Evolutionary conservation across 2,329 filamentous ascomycete species (phyloP).

Genomic region (Gremmenia infestans): DNA sequence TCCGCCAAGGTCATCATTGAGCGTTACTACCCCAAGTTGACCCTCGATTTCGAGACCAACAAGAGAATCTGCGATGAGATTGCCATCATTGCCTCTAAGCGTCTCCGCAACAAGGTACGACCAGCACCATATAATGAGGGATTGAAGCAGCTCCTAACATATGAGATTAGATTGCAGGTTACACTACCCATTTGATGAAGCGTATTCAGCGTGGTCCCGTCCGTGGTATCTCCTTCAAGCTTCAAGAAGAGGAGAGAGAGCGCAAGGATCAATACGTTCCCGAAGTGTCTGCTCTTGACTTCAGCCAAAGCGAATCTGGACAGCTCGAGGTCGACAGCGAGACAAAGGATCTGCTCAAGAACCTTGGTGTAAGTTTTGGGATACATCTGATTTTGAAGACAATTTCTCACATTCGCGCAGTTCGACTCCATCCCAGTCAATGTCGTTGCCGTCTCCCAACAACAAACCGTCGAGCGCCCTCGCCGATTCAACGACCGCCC

Average conservation of each 20-base stretch:
- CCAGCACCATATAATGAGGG: not conserved
- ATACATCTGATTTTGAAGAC: not conserved
- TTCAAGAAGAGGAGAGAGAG: conserved; percentile 99
- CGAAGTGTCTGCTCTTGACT: conserved; percentile 97
- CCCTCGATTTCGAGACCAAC: conserved; percentile 99
- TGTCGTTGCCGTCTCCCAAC: conserved; percentile 84
- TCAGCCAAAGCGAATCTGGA: conserved; percentile 90
- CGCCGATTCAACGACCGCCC: conserved; percentile 70
- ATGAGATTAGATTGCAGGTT: conserved; percentile 75
- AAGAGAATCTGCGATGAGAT: conserved; percentile 99
- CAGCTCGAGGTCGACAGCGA: conserved; percentile 93
- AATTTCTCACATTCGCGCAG: conserved; percentile 45
- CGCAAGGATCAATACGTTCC: conserved; percentile 99
- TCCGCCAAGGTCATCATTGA: conserved; percentile 99
- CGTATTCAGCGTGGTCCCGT: conserved; percentile 99
- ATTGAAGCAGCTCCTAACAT: not conserved
- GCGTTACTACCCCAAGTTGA: conserved; percentile 95
- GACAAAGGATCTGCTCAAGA: conserved; percentile 99
- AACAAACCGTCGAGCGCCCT: conserved; percentile 77
- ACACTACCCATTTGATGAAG: conserved; percentile 99
- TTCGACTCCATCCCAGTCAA: conserved; percentile 98
- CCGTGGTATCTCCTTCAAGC: conserved; percentile 99
- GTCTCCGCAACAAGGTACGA: conserved; percentile 94
- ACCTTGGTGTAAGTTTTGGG: conserved; percentile 78
- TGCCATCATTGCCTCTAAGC: conserved; percentile 98